Evolutionary conservation across 192 early-diverging fungal species (phyloP).

Genomic region (Podila minutissima): DNA sequence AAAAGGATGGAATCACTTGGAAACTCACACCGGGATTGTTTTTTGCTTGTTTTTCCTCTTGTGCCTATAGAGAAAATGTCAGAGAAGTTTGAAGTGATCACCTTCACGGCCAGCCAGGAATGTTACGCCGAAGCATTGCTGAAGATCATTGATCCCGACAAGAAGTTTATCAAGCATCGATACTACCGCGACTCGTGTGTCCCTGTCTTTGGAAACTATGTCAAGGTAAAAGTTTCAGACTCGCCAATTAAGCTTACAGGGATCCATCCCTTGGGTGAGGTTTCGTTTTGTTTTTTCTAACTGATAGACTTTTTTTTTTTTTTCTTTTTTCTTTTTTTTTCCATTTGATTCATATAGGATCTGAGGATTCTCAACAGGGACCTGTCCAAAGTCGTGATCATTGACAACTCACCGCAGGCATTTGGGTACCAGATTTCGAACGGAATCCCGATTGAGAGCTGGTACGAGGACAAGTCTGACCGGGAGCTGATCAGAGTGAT

Average conservation of each 20-base stretch:
- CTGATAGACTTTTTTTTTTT: neutral
- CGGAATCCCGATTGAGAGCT: conserved; percentile 76
- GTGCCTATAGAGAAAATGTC: conserved; percentile 54
- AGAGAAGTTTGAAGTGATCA: conserved; percentile 72
- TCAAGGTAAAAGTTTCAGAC: conserved; percentile 58
- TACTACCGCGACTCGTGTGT: conserved; percentile 78
- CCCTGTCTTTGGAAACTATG: conserved; percentile 70
- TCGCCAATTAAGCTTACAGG: too few species aligned
- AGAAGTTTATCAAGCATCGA: conserved; percentile 70
- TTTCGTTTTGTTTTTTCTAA: neutral
- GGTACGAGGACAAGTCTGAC: conserved; percentile 77
- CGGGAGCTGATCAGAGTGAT: conserved; percentile 69
- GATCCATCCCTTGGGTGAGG: too few species aligned
- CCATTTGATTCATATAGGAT: conserved; percentile 61
- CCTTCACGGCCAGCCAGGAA: conserved; percentile 81
- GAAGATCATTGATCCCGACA: conserved; percentile 70
- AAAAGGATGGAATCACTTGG: neutral
- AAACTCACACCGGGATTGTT: neutral
- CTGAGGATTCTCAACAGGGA: conserved; percentile 74
- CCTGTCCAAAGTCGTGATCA: conserved; percentile 66
- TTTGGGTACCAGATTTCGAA: conserved; percentile 80
- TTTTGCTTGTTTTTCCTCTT: neutral
- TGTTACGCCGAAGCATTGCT: conserved; percentile 74
- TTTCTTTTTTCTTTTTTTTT: neutral
- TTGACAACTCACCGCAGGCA: conserved; percentile 80